These are phyloP conservation scores for Umbelopsis sp. DNA, from an alignment of 192 early-diverging fungal genomes.

Conservation along the genomic window DNA sequence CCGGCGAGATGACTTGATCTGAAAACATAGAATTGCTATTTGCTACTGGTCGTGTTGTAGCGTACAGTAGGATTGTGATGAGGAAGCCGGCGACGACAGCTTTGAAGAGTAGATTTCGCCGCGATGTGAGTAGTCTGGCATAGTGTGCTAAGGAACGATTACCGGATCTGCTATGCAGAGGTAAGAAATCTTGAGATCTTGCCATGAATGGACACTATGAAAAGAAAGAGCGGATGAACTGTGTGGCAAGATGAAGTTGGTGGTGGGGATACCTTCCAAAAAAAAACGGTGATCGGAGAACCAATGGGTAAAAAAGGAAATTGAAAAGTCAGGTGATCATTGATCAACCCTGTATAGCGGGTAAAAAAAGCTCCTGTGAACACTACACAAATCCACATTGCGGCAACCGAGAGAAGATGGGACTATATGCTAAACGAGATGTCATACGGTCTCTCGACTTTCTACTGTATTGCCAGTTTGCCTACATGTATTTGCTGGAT, in stretches of 20 bases:
- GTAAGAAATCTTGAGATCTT: constrained; percentile 18
- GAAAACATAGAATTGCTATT: constrained; percentile 7
- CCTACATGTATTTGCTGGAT: constrained; percentile 36
- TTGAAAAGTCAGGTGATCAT: too few relatives aligned
- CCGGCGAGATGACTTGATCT: constrained; percentile 13
- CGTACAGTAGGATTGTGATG: neutral
- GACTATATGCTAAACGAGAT: constrained; percentile 30
- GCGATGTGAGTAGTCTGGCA: constrained; percentile 3
- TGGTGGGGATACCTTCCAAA: neutral
- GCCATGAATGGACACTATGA: neutral
- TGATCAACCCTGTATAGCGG: too few relatives aligned
- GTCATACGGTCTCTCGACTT: constrained; percentile 35
- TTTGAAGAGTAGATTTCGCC: constrained; percentile 5
- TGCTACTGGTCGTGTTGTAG: neutral
- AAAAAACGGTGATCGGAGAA: too few relatives aligned
- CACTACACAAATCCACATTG: neutral
- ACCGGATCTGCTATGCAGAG: constrained; percentile 18
- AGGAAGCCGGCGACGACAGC: neutral
- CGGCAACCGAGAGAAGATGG: constrained; percentile 10
- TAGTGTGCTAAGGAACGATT: constrained; percentile 1
- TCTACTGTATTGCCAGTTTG: constrained; percentile 37
- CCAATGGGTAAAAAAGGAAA: too few relatives aligned
- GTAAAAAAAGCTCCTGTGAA: too few relatives aligned
- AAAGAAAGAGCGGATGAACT: neutral
- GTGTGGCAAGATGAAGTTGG: neutral